A percentile compares a stretch with the other conserved stretches of the same genome.
phyloP scores from a whole-genome alignment of 176 grass and related monocot species.

The Tillandsia leiboldiana region DNA sequence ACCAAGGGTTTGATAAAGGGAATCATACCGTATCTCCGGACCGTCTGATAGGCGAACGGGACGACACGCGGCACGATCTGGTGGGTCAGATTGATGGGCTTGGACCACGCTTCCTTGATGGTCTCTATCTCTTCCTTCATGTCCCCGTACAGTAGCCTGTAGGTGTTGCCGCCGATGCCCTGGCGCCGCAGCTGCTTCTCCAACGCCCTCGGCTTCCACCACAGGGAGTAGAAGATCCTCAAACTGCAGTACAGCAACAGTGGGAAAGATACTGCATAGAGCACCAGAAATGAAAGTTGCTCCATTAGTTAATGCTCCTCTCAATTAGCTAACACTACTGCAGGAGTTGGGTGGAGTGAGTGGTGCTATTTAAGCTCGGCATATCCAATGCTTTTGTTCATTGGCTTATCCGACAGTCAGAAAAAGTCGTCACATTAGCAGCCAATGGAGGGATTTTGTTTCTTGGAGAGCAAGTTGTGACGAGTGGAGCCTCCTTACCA shows the following conservation, averaged over 20 bases:
- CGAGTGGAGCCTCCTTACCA: neutral
- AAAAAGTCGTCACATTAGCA: neutral
- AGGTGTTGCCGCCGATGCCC: conserved; percentile 10
- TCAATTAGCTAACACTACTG: too few relatives aligned
- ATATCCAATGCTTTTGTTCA: too few relatives aligned
- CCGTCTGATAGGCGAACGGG: neutral
- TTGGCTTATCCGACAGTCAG: neutral
- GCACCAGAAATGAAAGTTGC: neutral
- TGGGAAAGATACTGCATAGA: neutral
- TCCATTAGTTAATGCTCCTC: neutral
- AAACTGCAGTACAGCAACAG: neutral
- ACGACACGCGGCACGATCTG: conserved; percentile 1
- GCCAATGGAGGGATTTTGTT: neutral
- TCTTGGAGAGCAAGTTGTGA: neutral
- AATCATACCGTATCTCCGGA: conserved; percentile 7
- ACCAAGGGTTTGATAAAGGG: neutral
- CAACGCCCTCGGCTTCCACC: conserved; percentile 17
- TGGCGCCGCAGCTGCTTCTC: conserved; percentile 3
- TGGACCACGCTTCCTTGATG: neutral
- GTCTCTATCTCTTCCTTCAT: conserved; percentile 5
- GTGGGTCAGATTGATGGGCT: conserved; percentile 13
- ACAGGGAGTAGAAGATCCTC: conserved; percentile 7
- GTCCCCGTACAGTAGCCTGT: conserved; percentile 12
- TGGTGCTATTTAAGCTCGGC: too few relatives aligned
- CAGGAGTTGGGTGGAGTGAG: too few relatives aligned